Evolutionary conservation across 2,329 filamentous ascomycete species (phyloP), one percentile per base, ranked within the genome.

Genomic region (Colletotrichum falcatum): DNA sequence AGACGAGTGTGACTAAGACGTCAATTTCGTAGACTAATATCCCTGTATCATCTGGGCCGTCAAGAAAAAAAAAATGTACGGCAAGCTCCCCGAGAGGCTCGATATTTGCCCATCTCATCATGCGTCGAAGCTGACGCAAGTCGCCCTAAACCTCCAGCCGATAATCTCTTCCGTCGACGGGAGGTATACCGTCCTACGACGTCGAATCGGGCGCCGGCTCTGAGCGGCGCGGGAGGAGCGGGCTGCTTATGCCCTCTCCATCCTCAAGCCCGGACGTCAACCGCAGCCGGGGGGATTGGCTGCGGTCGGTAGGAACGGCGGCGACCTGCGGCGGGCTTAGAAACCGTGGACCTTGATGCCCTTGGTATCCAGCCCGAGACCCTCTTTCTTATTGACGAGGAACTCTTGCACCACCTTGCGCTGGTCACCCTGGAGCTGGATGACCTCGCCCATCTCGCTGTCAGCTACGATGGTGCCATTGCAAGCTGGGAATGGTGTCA

Each of bases 381-480:
- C 95, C 81, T 95, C 93, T 85, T 95, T 94, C 89, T 97, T 97
- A 87, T 97, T 93, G 85, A 91, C 91, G 84, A 98, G 91, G 88
- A 98, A 99, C 81, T 98, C 94, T 84, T 97, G 93, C 82, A 98
- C 93, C 90, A 97, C 94, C 87, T 97, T 97, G 86, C 96, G 95
- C 89, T 99, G 96, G 84, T 99, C 96, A 80, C 96, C 96, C 86
- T 99, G 96, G 81, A 99, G 92, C 89, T 99, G 96, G 82, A 99
- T 98, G 89, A 98, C 95, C 89, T 98, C 95, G 82, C 95, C 95
- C 94, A 98, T 97, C 86, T 97, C 94, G 78, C 89, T 90, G 85
- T 98, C 95, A 81, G 90, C 90, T 85, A 98, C 95, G 83, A 98
- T 97, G 86, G 95, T 98, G 90, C 96, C 96, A 98, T 99, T 98